Evolutionary conservation across 495 filamentous ascomycete species (phyloP), one percentile per base, ranked within the genome.

Genomic region (Monascus purpureus): DNA sequence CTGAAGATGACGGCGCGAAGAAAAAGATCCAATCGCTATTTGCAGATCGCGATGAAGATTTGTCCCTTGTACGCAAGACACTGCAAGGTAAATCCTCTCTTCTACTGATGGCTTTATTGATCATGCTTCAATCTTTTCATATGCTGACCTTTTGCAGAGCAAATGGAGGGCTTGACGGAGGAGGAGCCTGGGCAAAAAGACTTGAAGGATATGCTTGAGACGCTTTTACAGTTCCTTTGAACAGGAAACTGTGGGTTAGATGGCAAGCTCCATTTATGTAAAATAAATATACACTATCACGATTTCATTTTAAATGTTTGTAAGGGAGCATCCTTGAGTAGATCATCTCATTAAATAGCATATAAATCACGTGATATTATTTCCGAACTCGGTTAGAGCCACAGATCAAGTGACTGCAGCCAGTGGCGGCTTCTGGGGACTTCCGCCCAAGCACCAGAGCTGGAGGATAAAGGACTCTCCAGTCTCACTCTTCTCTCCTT

Each of bases 1-100:
- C 87, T 1, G 92, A 99, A 53, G 92, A 96, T 46, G 72, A 73
- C 28, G 85, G 83, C 0, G 81, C 83, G 4, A 73, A 66, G 52
- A 65, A 56, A 24, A 80, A 69, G 53, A 72, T 95, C 13, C 39
- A 64, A 15, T 57, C 56, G 13, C 47, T 77, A 16, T 55, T 94
- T 18, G 74, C 68, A 17, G 78, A 82, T 33, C 62, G 72, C 4
- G 80, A 81, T 38, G 77, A 84, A 45, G 50, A 53, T 4, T 44
- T 93, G 29, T 60, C 40, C 4, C 60, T 74, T 15, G 51, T 95
- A 17, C 72, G 53, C 37, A 50, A 35, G 12, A 88, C 84, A n/a
- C 53, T 97, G 24, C 56, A 74, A 63, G 75, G 75, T 76, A 55
- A 37, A 57, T n/a, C 28, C 43, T 29, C 11, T 6, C 5, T 18